These are phyloP conservation scores for Saccharomyces pastorianus DNA, from an alignment of 1,139 yeast genomes.

Conservation along the genomic window DNA sequence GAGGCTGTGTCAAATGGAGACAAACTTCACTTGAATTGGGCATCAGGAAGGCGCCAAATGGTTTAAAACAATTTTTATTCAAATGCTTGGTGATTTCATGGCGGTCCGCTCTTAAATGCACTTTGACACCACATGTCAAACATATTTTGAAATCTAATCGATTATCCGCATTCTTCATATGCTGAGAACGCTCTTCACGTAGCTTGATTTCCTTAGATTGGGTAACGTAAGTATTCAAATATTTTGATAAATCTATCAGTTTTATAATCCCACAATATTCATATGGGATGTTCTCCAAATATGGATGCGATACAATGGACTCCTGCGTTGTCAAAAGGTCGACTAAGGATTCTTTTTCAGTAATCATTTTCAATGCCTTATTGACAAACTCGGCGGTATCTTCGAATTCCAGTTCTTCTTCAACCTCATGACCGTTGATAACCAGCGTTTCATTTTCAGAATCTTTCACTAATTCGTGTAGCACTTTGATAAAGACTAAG, in stretches of 20 bases:
- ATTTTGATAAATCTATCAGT: conserved; percentile 53
- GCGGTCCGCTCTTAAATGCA: conserved; percentile 30
- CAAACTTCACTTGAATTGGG: conserved; percentile 38
- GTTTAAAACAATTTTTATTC: conserved; percentile 25
- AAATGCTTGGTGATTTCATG: conserved; percentile 34
- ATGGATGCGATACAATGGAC: conserved; percentile 10
- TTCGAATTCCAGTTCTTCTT: conserved; percentile 8
- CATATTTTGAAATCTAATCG: conserved; percentile 38
- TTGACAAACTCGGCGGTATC: conserved; percentile 11
- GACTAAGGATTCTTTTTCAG: conserved; percentile 12
- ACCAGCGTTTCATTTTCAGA: conserved; percentile 12
- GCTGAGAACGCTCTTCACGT: conserved; percentile 23
- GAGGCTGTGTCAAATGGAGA: conserved; percentile 33
- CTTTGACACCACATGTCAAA: conserved; percentile 35
- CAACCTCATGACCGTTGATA: conserved; percentile 16
- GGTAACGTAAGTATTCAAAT: conserved; percentile 65
- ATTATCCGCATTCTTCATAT: conserved; percentile 24
- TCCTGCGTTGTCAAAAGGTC: conserved; percentile 9
- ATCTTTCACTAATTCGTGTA: conserved; percentile 17
- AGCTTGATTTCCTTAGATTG: conserved; percentile 30
- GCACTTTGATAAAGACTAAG: conserved; percentile 22
- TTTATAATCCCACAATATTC: conserved; percentile 66
- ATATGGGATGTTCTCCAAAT: conserved; percentile 18
- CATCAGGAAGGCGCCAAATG: conserved; percentile 39
- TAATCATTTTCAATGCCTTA: conserved; percentile 11